Evolutionary conservation across 2,329 filamentous ascomycete species (phyloP).

Genomic region (Hysterium pulicare): DNA sequence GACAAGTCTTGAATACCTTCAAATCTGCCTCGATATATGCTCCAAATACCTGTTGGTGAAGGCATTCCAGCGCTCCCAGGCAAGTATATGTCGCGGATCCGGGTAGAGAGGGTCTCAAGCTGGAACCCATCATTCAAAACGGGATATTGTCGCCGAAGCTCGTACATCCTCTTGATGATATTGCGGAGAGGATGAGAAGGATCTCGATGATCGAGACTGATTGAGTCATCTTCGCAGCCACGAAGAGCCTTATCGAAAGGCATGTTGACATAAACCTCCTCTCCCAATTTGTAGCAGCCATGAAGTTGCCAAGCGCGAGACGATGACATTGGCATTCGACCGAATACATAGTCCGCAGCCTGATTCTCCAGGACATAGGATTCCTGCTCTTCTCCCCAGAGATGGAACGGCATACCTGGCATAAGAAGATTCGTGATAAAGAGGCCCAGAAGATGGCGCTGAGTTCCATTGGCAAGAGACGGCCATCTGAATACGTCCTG

Average conservation of each 20-base stretch:
- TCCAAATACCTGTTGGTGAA: constrained; percentile 50
- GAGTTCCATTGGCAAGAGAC: constrained; percentile 54
- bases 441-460: constrained; percentile 55
- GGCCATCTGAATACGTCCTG: constrained; percentile 67
- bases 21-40: constrained; percentile 52
- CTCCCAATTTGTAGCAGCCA: constrained; percentile 59
- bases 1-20: constrained; percentile 52
- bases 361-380: constrained; percentile 64
- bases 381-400: constrained; percentile 65
- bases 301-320: constrained; percentile 62
- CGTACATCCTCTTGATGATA: constrained; percentile 60
- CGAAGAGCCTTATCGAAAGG: constrained; percentile 52
- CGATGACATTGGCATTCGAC: constrained; percentile 60
- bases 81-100: constrained; percentile 39
- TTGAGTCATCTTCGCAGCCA: constrained; percentile 57
- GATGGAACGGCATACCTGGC: constrained; percentile 58
- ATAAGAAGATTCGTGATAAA: constrained; percentile 59
- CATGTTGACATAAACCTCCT: constrained; percentile 57
- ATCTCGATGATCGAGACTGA: constrained; percentile 61
- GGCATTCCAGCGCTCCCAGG: constrained; percentile 18
- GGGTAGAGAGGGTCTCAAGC: constrained; percentile 55
- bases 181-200: constrained; percentile 60
- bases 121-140: constrained; percentile 59
- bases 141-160: constrained; percentile 55
- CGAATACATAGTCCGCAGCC: constrained; percentile 63